Base-by-base conservation (phyloP, 2,329 filamentous ascomycete species). In the Fusarium tupiense region DNA sequence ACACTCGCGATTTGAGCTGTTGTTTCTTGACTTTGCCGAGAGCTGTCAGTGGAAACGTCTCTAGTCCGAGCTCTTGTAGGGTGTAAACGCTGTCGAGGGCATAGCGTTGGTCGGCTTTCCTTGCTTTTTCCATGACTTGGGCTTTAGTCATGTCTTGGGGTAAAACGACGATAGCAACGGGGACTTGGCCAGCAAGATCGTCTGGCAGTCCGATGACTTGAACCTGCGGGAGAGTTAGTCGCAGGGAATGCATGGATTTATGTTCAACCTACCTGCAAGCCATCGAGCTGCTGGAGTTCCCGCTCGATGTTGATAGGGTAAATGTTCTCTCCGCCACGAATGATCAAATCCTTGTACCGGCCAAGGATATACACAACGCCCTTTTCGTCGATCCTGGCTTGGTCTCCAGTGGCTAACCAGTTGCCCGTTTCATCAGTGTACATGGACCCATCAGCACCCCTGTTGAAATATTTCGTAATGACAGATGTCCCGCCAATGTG, bases 1-100 rank as follows among this genome's bases (percentile, higher is more conserved):
- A 22, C 6, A 83, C 72, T 13, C 57, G 47, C 6, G 67, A 53
- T 35, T 69, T 81, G 31, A 87, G 73, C 14, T 83, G 73, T 3
- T 81, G 80, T 61, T 85, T 86, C 67, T 83, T 83, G 9, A 86
- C 80, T 66, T 88, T 87, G 4, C 85, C 85, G 17, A 85, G 81
- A 3, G 83, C 78, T 5, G 86, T 87, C 31, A 78, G 77, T 1
- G 85, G 85, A 63, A 84, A 83, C 4, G 67, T 73, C 1, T 82
- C 75, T 1, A 86, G 54, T 1, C 80, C 82, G 0, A 87, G 79
- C 31, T 87, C 85, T 29, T 80, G 69, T 2, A 86, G 78, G 11
- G 81, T 81, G n/a, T 86, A 81, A 6, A 87, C 80, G 19, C 79
- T 77, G 56, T 83, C 83, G 1, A 86, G 79, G 2, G 81, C 80